Base-by-base conservation (phyloP, 208 protist species). In the Trichomonas tenax region DNA sequence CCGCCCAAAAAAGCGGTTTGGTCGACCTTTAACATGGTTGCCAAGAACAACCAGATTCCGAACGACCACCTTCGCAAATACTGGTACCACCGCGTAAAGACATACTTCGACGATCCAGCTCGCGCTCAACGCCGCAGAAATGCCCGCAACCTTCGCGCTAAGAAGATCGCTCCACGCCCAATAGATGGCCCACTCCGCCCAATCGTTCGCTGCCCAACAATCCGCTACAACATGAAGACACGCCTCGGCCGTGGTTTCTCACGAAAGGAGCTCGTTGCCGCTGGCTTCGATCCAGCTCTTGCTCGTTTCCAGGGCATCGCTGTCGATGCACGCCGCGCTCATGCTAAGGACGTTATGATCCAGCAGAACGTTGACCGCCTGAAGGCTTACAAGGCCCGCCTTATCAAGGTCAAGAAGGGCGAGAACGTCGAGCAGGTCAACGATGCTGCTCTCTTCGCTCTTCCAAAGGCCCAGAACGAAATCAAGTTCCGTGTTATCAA, bases 221-320 rank as follows among this genome's bases (percentile, higher is more conserved):
- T 97, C 34, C 96, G 96, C 49, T 98, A 98, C n/a, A n/a, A n/a
- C n/a, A n/a, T n/a, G n/a, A n/a, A n/a, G n/a, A n/a, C n/a, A n/a
- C n/a, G n/a, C n/a, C 46, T 86, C 44, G 98, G 98, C 40, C 97
- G 97, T 96, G 98, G 98, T 34, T 98, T 98, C 96, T 97, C 98
- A 51, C 63, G 98, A 63, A 96, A 96, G 2, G 98, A 98, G 96
- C 82, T 98, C 3, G 96, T 97, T 96, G 96, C 84, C n/a, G 84
- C 84, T 45, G 84, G 84, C 8, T 48, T 90, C 31, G 44, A 90
- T 45, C 84, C 84, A 49, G 9, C 84, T n/a, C n/a, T n/a, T n/a
- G n/a, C n/a, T n/a, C n/a, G n/a, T n/a, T n/a, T n/a, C n/a, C n/a
- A n/a, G n/a, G 84, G 84, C 44, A 90, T 90, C 31, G 84, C 84